Evolutionary conservation across 1,139 yeast genomes (phyloP).

Genomic region (Pichia sp.): DNA sequence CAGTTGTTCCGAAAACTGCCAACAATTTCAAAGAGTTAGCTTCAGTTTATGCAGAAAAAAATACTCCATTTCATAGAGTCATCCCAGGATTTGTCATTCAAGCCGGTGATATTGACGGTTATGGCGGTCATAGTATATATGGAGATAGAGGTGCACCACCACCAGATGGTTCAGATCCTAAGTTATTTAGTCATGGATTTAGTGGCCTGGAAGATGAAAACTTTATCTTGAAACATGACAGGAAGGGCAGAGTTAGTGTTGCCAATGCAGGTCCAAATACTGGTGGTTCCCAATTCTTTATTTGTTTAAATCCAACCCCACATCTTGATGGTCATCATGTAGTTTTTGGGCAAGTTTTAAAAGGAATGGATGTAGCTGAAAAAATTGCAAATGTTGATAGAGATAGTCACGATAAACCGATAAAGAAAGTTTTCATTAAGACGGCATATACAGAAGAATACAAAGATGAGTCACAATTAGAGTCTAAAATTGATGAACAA

Average conservation of each 20-base stretch:
- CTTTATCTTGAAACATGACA: slow-evolving; percentile 55
- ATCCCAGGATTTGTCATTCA: slow-evolving; percentile 74
- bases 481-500: background rate
- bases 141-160: slow-evolving; percentile 46
- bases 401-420: slow-evolving; percentile 44
- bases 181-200: slow-evolving; percentile 7
- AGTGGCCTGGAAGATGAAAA: slow-evolving; percentile 46
- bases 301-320: slow-evolving; percentile 44
- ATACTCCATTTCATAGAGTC: slow-evolving; percentile 67
- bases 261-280: slow-evolving; percentile 78
- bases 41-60: slow-evolving; percentile 47
- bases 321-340: slow-evolving; percentile 70
- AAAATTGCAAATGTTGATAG: slow-evolving; percentile 49
- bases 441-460: background rate
- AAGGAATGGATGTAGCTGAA: slow-evolving; percentile 55
- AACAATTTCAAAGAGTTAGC: slow-evolving; percentile 63
- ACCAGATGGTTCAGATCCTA: slow-evolving; percentile 2
- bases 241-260: slow-evolving; percentile 67
- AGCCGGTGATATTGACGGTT: slow-evolving; percentile 75
- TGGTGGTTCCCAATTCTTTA: slow-evolving; percentile 70
- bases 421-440: slow-evolving; percentile 33
- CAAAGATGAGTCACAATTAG: background rate
- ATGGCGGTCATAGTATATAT: slow-evolving; percentile 71
- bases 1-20: slow-evolving; percentile 67
- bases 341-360: slow-evolving; percentile 73